Evolutionary conservation across 106 monocot genomes (phyloP), one percentile per base, ranked within the genome.

Genomic region (Apostasia shenzhenica): DNA sequence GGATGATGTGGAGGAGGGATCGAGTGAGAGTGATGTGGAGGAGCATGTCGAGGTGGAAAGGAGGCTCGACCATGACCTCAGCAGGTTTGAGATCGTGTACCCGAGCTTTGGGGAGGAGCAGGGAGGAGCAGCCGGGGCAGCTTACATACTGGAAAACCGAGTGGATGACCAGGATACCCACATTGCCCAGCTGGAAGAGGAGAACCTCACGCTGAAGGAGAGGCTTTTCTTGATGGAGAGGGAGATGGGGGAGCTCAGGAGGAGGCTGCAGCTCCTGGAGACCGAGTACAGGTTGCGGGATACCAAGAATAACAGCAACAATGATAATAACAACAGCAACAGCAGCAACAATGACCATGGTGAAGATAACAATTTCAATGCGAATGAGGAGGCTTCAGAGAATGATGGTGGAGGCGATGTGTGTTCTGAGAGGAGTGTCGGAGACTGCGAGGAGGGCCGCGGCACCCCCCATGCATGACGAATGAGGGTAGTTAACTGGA

Each of bases 201-300:
- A 94, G 80, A 94, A 94, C 44, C 68, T 94, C 54, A 89, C 86
- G 2, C 69, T 94, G 2, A 94, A 86, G 80, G 93, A 94, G 76
- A 68, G 89, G 67, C 70, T 94, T 54, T 94, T 90, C 75, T 70
- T 94, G 74, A 80, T 94, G 80, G 93, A 94, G 76, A 70, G 61
- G 56, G 86, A 94, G 69, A 73, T 94, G 77, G 80, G 66, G 52
- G 89, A 94, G 39, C 67, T 94, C 14, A 72, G 82, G 73, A 63
- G 73, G 61, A 58, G 89, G 70, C 41, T 94, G 55, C 79, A 71
- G 63, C 48, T 69, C 14, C 69, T 94, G 57, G 89, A 94, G 67
- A 57, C 67, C 2, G 70, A 60, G n/a, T 63, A 39, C 57, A 37
- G 65, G 5, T 49, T 41, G 8, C 68, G 67, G 10, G 40, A 65